Percentiles rank a stretch among this genome's conserved stretches.
phyloP scores from a whole-genome alignment of 495 filamentous ascomycete genomes.

The Astrocystis sublimbata region DNA sequence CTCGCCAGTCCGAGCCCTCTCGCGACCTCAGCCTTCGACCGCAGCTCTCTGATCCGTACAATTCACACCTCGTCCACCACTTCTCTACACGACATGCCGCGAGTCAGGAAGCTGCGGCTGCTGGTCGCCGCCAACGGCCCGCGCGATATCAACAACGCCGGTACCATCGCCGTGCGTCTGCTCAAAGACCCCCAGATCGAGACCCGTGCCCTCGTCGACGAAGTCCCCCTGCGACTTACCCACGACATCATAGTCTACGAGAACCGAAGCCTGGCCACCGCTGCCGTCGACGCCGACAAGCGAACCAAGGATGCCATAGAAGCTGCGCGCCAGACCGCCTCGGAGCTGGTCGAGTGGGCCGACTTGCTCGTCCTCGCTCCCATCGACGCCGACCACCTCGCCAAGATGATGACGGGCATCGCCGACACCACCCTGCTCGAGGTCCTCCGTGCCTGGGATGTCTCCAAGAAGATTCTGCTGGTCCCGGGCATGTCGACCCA shows the following conservation, averaged over 20 bases:
- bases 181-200: constrained; percentile 57
- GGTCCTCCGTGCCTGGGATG: constrained; percentile 78
- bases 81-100: constrained; percentile 45
- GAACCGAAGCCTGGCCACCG: constrained; percentile 40
- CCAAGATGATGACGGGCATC: constrained; percentile 79
- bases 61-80: constrained; percentile 34
- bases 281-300: constrained; percentile 29
- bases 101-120: constrained; percentile 48
- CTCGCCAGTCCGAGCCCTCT: constrained; percentile 15
- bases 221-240: constrained; percentile 50
- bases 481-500: constrained; percentile 79
- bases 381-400: constrained; percentile 78
- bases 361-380: constrained; percentile 79
- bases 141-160: constrained; percentile 52
- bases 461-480: constrained; percentile 76
- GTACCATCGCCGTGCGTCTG: constrained; percentile 55
- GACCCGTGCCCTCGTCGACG: constrained; percentile 56
- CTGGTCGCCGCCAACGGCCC: constrained; percentile 55
- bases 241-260: constrained; percentile 54
- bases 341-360: constrained; percentile 81
- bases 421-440: constrained; percentile 72
- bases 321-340: constrained; percentile 54
- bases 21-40: constrained; percentile 10
- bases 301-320: constrained; percentile 44
- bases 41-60: constrained; percentile 19